phyloP scores from a whole-genome alignment of 176 grass and related monocot genomes.

The Elymus sibiricus region DNA sequence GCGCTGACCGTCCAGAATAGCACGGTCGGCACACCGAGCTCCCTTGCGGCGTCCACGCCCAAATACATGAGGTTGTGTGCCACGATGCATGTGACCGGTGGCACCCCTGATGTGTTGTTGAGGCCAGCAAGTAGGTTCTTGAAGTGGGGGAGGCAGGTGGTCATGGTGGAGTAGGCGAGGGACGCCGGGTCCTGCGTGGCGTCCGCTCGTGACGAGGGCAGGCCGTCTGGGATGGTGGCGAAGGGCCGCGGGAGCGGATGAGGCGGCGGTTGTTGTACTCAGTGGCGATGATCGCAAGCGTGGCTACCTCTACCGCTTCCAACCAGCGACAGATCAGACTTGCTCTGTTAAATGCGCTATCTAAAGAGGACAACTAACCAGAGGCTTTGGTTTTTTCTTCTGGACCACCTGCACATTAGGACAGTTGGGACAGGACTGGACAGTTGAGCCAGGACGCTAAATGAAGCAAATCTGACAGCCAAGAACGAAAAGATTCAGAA shows the following conservation, averaged over 20 bases:
- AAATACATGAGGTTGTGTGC: conserved; percentile 32
- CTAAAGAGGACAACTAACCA: too few relatives aligned
- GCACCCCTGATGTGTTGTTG: neutral
- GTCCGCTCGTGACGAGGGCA: conserved; percentile 8
- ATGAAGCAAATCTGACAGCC: too few relatives aligned
- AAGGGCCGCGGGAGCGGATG: conserved; percentile 27
- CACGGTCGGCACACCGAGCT: conserved; percentile 30
- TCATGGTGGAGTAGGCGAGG: conserved; percentile 29
- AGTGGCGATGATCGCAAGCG: too few relatives aligned
- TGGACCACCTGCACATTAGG: too few relatives aligned
- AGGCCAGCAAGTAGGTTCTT: conserved; percentile 6
- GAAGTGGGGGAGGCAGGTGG: conserved; percentile 29
- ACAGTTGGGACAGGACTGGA: too few relatives aligned
- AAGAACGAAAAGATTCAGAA: too few relatives aligned
- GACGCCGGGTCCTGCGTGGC: conserved; percentile 30
- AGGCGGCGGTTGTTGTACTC: conserved; percentile 54
- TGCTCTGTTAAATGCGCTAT: too few relatives aligned
- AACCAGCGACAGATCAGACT: too few relatives aligned
- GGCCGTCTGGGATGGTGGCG: conserved; percentile 45
- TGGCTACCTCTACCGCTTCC: too few relatives aligned
- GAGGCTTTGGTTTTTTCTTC: too few relatives aligned
- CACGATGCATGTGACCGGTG: conserved; percentile 28
- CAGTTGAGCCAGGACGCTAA: too few relatives aligned
- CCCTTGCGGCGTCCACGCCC: conserved; percentile 21
- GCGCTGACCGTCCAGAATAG: conserved; percentile 43